These are phyloP conservation scores for Fusarium temperatum DNA, from an alignment of 2,329 filamentous ascomycete genomes.

Conservation along the genomic window DNA sequence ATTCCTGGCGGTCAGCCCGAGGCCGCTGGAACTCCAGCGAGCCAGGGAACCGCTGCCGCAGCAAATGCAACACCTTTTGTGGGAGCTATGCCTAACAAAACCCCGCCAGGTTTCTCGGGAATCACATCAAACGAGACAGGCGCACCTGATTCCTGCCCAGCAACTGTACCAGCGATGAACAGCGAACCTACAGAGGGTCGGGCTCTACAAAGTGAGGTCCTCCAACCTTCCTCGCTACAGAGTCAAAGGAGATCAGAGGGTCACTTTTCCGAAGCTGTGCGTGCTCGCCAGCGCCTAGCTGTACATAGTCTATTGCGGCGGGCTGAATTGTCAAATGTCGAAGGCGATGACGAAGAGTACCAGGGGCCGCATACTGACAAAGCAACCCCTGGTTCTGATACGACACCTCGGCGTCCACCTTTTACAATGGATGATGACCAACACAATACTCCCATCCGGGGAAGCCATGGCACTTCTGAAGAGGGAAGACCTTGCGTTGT, in stretches of 20 bases:
- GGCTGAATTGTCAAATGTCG: not conserved
- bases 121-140: not conserved
- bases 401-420: not conserved
- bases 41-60: not conserved
- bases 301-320: not conserved
- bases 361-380: not conserved
- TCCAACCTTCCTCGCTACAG: not conserved
- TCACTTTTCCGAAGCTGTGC: not conserved
- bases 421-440: not conserved
- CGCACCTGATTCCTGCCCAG: not conserved
- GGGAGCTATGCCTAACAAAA: not conserved
- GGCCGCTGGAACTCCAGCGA: not conserved
- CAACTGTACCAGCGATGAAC: not conserved
- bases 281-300: not conserved
- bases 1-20: not conserved
- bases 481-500: not conserved
- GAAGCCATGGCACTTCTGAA: accelerated
- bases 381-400: not conserved
- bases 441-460: accelerated
- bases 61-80: not conserved
- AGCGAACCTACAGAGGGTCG: not conserved
- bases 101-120: not conserved
- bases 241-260: not conserved
- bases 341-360: not conserved
- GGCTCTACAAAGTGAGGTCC: not conserved